A percentile compares a stretch with the other conserved stretches of the same genome.
phyloP scores from a whole-genome alignment of 257 asterid genomes.

The Scutellaria barbata region DNA sequence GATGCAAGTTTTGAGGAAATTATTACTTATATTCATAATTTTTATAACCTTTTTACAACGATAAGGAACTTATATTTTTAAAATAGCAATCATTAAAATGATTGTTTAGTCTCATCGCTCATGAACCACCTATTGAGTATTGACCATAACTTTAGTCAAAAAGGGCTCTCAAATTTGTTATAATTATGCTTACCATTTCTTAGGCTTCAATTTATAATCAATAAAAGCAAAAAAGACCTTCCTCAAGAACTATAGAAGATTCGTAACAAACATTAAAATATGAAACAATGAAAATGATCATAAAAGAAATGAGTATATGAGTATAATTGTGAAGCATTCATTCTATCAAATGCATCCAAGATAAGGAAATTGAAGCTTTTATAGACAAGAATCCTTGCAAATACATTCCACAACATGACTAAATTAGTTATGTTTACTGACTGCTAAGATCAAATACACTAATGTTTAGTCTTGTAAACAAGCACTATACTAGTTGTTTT shows the following conservation, averaged over 20 bases:
- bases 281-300: neutral
- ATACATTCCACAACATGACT: neutral
- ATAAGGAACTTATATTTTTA: too few species aligned
- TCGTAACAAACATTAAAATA: neutral
- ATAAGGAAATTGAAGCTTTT: too few species aligned
- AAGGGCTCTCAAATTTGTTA: conserved; percentile 9
- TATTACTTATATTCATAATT: neutral
- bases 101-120: neutral
- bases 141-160: conserved; percentile 39
- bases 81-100: too few species aligned
- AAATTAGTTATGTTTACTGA: neutral
- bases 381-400: conserved; percentile 3
- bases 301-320: neutral
- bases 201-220: conserved; percentile 26
- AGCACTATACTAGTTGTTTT: neutral
- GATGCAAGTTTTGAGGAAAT: neutral
- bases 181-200: conserved; percentile 20
- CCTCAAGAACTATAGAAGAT: neutral
- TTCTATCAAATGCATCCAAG: neutral
- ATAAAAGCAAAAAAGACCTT: conserved; percentile 1
- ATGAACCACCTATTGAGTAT: neutral
- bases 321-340: neutral
- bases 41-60: too few species aligned
- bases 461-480: neutral
- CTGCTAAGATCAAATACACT: neutral